Percentiles rank a stretch among this genome's conserved stretches.
Conservation (phyloP, 345 rosid species). For the Physaria fendleri region DNA sequence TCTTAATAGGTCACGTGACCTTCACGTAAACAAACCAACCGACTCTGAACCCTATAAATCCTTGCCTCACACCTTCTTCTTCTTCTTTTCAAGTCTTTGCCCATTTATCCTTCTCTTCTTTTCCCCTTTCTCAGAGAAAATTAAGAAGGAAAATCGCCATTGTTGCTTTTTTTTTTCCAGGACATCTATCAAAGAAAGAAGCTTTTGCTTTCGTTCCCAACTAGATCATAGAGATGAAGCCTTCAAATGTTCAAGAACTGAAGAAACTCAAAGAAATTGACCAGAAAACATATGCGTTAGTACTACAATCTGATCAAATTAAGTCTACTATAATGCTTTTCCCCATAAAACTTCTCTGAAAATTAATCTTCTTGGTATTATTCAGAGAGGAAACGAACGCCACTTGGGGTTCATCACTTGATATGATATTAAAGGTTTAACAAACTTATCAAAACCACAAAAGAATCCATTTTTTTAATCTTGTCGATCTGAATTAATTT, state of each 20-base stretch:
- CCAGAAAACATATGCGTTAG: too few species aligned
- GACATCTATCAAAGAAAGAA: background rate
- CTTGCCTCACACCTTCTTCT: background rate
- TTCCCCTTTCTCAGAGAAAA: background rate
- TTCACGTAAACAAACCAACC: constrained; percentile 5
- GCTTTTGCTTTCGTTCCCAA: background rate
- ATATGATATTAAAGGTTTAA: constrained; percentile 3
- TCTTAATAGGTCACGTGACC: background rate
- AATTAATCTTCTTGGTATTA: background rate
- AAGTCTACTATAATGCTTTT: background rate
- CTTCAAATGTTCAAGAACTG: background rate
- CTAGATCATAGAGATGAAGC: background rate
- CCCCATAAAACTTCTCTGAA: background rate
- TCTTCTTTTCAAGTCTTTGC: background rate
- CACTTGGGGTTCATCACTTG: background rate
- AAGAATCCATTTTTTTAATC: background rate
- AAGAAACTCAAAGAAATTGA: background rate
- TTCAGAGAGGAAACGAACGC: background rate
- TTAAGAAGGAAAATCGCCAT: background rate
- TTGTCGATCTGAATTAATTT: background rate
- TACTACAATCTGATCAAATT: background rate
- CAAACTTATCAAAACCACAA: background rate
- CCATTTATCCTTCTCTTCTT: background rate
- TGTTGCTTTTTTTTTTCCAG: background rate
- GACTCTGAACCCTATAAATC: background rate